Evolutionary conservation across 768 basidiomycete genomes (phyloP).

Genomic region (Hericium rajendrae): DNA sequence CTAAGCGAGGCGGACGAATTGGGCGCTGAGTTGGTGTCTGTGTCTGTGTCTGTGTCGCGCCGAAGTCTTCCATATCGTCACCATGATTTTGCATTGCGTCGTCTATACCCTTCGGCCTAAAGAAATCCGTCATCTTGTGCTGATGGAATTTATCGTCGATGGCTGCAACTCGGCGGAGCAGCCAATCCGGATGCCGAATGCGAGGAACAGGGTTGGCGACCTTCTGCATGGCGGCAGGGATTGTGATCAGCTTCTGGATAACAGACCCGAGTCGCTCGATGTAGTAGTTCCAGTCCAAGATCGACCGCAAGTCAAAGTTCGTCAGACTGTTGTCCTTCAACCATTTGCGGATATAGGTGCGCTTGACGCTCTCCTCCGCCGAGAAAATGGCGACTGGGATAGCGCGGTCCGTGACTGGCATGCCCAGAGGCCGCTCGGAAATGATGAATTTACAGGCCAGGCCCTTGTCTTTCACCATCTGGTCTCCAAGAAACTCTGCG

Average conservation of each 20-base stretch:
- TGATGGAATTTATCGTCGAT: constrained; percentile 96
- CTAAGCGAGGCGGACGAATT: constrained; percentile 28
- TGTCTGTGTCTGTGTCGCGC: background rate
- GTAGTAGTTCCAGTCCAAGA: constrained; percentile 98
- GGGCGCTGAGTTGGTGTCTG: constrained; percentile 16
- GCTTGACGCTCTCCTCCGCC: constrained; percentile 85
- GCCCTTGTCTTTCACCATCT: constrained; percentile 99
- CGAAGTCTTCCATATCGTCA: constrained; percentile 55
- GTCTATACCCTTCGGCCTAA: constrained; percentile 35
- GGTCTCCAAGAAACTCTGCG: constrained; percentile 93
- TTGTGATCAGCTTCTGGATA: constrained; percentile 97
- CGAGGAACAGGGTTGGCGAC: constrained; percentile 94
- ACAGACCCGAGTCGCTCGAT: constrained; percentile 96
- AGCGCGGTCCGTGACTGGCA: constrained; percentile 94
- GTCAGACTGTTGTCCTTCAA: constrained; percentile 84
- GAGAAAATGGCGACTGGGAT: constrained; percentile 97
- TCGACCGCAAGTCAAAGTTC: constrained; percentile 85
- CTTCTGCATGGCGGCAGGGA: constrained; percentile 97
- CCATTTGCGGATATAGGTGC: constrained; percentile 90
- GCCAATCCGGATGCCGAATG: constrained; percentile 95
- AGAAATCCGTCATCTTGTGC: constrained; percentile 96
- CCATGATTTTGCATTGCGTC: constrained; percentile 21
- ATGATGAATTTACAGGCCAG: constrained; percentile 99
- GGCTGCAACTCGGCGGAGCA: constrained; percentile 82
- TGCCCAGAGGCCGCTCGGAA: constrained; percentile 83